Conservation (phyloP, 805 yeast species). For the Myxozyma mucilagina region DNA sequence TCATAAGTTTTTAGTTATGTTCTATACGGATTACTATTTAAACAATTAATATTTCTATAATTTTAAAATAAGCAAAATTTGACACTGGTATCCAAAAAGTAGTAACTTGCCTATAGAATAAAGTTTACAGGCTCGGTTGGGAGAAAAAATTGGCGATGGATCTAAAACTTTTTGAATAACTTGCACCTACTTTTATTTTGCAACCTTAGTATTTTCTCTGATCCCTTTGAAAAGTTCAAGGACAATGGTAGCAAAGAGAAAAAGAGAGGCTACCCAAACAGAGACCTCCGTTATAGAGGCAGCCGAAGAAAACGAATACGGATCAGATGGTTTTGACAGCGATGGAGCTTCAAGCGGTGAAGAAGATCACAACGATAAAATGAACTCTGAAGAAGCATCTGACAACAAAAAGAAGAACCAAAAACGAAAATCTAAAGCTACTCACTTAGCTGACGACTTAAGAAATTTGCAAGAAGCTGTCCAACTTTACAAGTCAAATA, state of each 20-base stretch:
- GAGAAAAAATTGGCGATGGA: constrained; percentile 11
- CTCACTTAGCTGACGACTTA: constrained; percentile 59
- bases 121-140: constrained; percentile 24
- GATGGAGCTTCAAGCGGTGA: constrained; percentile 37
- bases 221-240: neutral
- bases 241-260: constrained; percentile 13
- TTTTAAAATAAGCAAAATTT: neutral
- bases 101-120: neutral
- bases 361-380: constrained; percentile 4
- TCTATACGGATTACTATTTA: too few species aligned
- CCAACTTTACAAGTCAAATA: constrained; percentile 89
- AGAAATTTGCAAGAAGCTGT: constrained; percentile 93
- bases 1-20: too few species aligned
- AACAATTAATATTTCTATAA: too few species aligned
- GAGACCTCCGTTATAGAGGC: neutral
- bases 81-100: neutral
- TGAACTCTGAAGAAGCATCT: neutral
- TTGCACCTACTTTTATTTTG: neutral
- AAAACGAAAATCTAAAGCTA: constrained; percentile 12
- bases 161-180: neutral
- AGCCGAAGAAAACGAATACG: constrained; percentile 11
- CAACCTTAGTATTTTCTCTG: neutral
- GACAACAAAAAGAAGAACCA: neutral
- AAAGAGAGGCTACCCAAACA: neutral
- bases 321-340: constrained; percentile 38